Evolutionary conservation across 352 stramenopile species (phyloP).

Genomic region (Blastocystis sp.): DNA sequence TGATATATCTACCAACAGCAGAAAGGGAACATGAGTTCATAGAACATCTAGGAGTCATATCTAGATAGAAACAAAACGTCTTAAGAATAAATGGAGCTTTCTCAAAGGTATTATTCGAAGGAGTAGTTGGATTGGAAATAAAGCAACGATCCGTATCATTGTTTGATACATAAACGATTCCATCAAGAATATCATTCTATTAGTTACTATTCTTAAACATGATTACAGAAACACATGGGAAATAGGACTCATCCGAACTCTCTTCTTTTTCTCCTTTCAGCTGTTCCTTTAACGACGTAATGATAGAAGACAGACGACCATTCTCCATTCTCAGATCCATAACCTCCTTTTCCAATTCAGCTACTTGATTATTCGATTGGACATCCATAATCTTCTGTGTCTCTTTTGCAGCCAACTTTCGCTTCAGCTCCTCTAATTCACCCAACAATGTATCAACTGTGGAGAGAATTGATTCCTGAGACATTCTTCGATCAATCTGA

Average conservation of each 20-base stretch:
- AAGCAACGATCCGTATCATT: background rate
- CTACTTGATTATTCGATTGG: background rate
- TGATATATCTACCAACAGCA: constrained; percentile 31
- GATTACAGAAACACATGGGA: background rate
- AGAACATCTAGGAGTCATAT: constrained; percentile 13
- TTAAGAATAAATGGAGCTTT: constrained; percentile 55
- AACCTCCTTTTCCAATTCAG: constrained; percentile 37
- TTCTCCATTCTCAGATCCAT: constrained; percentile 34
- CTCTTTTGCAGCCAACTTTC: background rate
- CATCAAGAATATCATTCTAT: constrained; percentile 52
- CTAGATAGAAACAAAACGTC: background rate
- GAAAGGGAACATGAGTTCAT: constrained; percentile 27
- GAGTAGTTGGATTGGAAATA: background rate
- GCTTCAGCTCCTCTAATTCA: background rate
- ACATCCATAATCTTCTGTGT: background rate
- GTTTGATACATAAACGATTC: constrained; percentile 44
- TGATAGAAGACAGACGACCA: background rate
- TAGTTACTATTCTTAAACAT: background rate
- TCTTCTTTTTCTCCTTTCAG: background rate
- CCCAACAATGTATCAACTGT: background rate
- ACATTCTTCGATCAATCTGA: background rate
- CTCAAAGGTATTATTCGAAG: background rate
- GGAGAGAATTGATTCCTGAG: background rate
- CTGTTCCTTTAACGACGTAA: background rate
- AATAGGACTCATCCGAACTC: background rate